These are phyloP conservation scores for Penicillium verhagenii DNA, from an alignment of 495 filamentous ascomycete species.

Conservation along the genomic window DNA sequence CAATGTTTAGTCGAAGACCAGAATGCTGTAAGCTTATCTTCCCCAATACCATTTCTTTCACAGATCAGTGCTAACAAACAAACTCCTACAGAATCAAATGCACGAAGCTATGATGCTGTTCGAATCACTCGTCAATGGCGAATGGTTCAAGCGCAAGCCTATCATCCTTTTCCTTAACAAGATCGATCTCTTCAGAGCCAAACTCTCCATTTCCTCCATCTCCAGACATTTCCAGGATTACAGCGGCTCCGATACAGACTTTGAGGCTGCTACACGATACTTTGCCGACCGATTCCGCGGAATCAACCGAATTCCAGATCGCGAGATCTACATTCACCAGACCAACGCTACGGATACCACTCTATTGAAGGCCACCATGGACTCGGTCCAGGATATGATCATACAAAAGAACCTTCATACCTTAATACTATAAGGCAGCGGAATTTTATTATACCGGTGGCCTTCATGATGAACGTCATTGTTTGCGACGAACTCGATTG, in stretches of 20 bases:
- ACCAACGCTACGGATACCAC: conserved; percentile 96
- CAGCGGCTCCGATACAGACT: conserved; percentile 55
- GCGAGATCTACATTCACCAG: conserved; percentile 91
- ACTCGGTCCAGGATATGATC: conserved; percentile 97
- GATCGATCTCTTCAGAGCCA: conserved; percentile 95
- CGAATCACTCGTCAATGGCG: conserved; percentile 94
- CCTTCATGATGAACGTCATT: conserved; percentile 28
- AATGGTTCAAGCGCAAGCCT: conserved; percentile 95
- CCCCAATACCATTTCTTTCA: not conserved
- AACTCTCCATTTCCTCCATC: conserved; percentile 77
- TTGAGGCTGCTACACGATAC: conserved; percentile 69
- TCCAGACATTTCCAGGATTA: conserved; percentile 94
- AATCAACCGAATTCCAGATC: conserved; percentile 78
- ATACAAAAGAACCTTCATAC: conserved; percentile 96
- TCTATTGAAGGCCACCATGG: conserved; percentile 95
- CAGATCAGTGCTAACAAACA: not conserved
- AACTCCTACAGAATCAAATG: conserved; percentile 93
- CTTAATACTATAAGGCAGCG: conserved; percentile 75
- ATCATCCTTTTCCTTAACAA: conserved; percentile 99
- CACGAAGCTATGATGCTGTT: conserved; percentile 98
- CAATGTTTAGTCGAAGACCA: conserved; percentile 97
- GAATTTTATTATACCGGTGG: conserved; percentile 17
- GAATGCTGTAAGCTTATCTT: conserved; percentile 72
- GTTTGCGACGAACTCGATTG: conserved; percentile 22
- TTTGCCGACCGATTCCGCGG: conserved; percentile 88